Evolutionary conservation across 257 asterid species (phyloP).

Genomic region (Nicotiana noctiflora): DNA sequence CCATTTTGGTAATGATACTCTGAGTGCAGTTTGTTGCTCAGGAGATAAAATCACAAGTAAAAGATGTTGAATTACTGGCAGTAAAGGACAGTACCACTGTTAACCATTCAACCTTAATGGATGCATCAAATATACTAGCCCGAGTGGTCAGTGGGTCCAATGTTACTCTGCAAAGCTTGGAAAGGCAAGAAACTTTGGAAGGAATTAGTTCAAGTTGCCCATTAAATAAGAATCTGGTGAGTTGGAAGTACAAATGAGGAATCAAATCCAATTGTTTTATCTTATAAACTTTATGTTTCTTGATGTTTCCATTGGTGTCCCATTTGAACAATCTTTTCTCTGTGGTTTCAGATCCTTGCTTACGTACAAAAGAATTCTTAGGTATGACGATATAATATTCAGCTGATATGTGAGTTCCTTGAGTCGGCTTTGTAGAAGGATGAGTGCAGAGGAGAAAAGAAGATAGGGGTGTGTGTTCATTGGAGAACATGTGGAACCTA

Average conservation of each 20-base stretch:
- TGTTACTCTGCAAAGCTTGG: conserved; percentile 12
- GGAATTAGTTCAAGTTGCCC: conserved; percentile 2
- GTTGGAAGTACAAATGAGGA: conserved; percentile 1
- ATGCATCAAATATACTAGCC: neutral
- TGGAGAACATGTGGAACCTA: neutral
- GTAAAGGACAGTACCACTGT: conserved; percentile 6
- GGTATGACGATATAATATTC: neutral
- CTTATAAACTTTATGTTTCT: neutral
- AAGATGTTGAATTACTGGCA: conserved; percentile 18
- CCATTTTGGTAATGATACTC: neutral
- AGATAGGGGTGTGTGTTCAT: neutral
- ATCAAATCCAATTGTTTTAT: neutral
- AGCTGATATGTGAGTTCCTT: neutral
- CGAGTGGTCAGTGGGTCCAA: neutral
- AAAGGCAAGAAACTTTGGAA: conserved; percentile 17
- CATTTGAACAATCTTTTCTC: neutral
- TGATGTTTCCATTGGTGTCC: neutral
- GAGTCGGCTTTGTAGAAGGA: neutral
- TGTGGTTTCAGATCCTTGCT: conserved; percentile 16
- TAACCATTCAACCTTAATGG: conserved; percentile 2
- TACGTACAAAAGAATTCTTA: conserved; percentile 7
- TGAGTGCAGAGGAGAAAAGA: neutral
- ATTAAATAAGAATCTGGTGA: conserved; percentile 16
- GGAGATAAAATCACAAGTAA: conserved; percentile 17
- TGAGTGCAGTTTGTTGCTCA: conserved; percentile 20